Base-by-base conservation (phyloP, 345 rosid species). In the Arabidopsis arenosa region DNA sequence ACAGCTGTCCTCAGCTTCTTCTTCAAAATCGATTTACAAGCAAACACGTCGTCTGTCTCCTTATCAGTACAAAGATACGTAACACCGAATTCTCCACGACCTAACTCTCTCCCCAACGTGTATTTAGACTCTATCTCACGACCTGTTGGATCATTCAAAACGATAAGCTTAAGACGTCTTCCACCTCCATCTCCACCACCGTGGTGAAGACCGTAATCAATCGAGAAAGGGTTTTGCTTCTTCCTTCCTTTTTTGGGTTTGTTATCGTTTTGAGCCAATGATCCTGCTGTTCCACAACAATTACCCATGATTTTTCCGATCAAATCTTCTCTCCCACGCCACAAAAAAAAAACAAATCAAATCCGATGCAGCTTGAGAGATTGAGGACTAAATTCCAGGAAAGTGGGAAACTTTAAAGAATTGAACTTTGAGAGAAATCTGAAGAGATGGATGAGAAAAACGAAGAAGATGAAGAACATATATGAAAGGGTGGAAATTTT, bases 1-100 rank as follows among this genome's bases (percentile, higher is more conserved):
- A 94, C 88, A 1, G 88, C 90, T 54, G 96, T 90, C 71, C 97
- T 86, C 17, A 94, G 83, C 88, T 94, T 94, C 88, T 89, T 90
- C 95, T 95, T 95, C n/a, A 92, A 80, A 35, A 93, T 92, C 3
- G 92, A 88, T 81, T 95, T 95, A 81, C 99, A 96, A 3, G 99
- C 99, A 33, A 87, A 82, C 61, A 69, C 72, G 9, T 89, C 90
- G 0, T 83, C 80, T 3, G 79, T 82, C 57, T 80, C 90, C 53
- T 81, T 75, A 54, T 91, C 92, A 1, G 93, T 96, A 58, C 96
- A 91, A 28, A 96, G 84, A 78, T 91, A 91, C 9, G 99, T 96
- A 70, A 85, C 78, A 14, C 99, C 99, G 43, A 96, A 96, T 75
- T 96, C 99, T 2, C 99, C 98, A 15, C 98, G 96, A 8, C 99